phyloP scores from a whole-genome alignment of 2,329 filamentous ascomycete species.

The Alternaria sp. region DNA sequence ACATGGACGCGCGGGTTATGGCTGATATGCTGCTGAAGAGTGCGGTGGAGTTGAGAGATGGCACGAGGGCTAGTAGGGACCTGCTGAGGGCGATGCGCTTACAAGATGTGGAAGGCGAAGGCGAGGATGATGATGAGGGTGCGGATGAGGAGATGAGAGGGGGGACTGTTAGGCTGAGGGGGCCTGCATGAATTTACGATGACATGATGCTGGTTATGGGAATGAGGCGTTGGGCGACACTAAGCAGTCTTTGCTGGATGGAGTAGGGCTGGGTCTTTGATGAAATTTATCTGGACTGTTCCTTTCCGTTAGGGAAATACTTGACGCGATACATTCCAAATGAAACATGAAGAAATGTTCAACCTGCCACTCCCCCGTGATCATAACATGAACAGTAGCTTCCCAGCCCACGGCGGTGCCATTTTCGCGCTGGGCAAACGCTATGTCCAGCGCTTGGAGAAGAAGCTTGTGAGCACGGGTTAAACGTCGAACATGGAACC shows the following conservation, averaged over 20 bases:
- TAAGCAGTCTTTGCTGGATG: not conserved
- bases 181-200: not conserved
- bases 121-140: not conserved
- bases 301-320: not conserved
- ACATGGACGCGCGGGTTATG: conserved; percentile 25
- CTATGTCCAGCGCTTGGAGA: too few species aligned
- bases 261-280: not conserved
- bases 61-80: conserved; percentile 36
- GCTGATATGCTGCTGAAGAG: conserved; percentile 39
- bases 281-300: not conserved
- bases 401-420: too few species aligned
- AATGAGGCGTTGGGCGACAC: not conserved
- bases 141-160: conserved; percentile 6
- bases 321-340: not conserved
- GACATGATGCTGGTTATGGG: not conserved
- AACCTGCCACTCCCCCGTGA: not conserved
- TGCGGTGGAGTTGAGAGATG: conserved; percentile 40
- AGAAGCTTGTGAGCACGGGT: too few species aligned
- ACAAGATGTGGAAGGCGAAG: conserved; percentile 30
- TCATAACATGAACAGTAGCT: too few species aligned
- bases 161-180: conserved; percentile 14
- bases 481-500: too few species aligned
- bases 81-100: conserved; percentile 41
- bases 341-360: not conserved
- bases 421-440: too few species aligned